Base-by-base conservation (phyloP, 1,284 basidiomycete species). In the Naganishia sp. region DNA sequence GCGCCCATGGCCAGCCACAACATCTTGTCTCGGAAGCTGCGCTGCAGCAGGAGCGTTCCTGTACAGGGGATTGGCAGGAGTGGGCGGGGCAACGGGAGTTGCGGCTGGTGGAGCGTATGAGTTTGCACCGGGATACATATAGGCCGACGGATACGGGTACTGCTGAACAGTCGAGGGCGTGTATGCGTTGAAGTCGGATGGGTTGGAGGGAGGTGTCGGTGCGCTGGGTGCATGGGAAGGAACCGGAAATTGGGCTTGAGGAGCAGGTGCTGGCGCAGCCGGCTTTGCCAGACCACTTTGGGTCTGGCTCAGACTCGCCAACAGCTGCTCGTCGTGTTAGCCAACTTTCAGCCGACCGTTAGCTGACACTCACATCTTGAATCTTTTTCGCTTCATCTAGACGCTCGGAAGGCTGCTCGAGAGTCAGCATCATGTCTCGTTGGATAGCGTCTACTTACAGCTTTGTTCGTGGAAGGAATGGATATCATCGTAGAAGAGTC, bases 281-380 rank as follows among this genome's bases (percentile, higher is more conserved):
- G 66, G 59, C 42, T 57, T 60, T 46, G 70, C 31, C 11, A 48
- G 16, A 10, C 39, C 54, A 11, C 39, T 36, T 50, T 66, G 36
- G 36, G 36, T 39, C 36, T 39, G 59, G 39, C 66, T 71, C 13
- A 76, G 67, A 16, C 69, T 70, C 2, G 72, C 68, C 13, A 77
- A 70, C 16, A 77, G 66, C 52, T 74, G 39, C 21, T 28, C 33
- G 11, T 21, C 0, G 10, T 33, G 31, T 50, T 56, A 73, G 67
- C 60, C 36, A 7, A 72, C 67, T 66, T 73, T 70, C 55, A 74
- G 75, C 69, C 75, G 73, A 55, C 75, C 56, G 16, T n/a, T n/a
- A 28, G 6, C 7, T 6, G 18, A 10, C 13, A 59, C 64, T 63
- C 33, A 67, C 75, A 46, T 73, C 71, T 3, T 61, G 68, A 6